These are phyloP conservation scores for Raddia distichophylla DNA, from an alignment of 176 grass and related monocot species.

Conservation along the genomic window DNA sequence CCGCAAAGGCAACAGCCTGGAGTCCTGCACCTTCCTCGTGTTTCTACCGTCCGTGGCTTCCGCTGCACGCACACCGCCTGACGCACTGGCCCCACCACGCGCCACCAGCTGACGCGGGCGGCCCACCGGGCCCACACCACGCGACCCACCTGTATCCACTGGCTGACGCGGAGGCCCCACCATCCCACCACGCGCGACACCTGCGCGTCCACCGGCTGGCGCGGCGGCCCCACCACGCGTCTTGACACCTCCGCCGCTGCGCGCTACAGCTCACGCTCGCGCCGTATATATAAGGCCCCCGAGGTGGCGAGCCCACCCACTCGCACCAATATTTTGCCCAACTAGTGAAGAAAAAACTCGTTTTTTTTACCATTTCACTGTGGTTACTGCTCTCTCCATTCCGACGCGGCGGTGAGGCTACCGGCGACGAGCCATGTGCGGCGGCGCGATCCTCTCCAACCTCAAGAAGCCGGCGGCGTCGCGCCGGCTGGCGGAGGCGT, in stretches of 20 bases:
- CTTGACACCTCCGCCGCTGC: neutral
- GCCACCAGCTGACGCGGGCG: too few species aligned
- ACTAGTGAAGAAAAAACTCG: conserved; percentile 5
- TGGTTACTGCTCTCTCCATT: neutral
- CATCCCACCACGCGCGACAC: neutral
- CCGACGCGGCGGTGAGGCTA: conserved; percentile 6
- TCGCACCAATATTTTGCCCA: conserved; percentile 1
- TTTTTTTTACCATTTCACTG: conserved; percentile 10
- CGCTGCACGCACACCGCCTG: neutral
- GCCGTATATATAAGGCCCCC: conserved; percentile 16
- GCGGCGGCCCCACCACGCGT: neutral
- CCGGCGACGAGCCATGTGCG: conserved; percentile 69
- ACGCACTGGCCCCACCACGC: neutral
- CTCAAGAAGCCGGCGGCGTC: conserved; percentile 36
- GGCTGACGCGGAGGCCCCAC: neutral
- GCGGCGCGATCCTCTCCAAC: conserved; percentile 66
- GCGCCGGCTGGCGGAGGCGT: conserved; percentile 48
- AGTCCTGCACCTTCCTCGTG: neutral
- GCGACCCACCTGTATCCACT: neutral
- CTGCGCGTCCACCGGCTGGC: neutral
- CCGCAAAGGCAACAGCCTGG: neutral
- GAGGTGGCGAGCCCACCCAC: neutral
- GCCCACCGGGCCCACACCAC: neutral
- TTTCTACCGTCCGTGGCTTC: neutral
- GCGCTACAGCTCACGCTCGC: neutral